Conservation (phyloP, 176 grass and related monocot genomes). For the Thalia dealbata region DNA sequence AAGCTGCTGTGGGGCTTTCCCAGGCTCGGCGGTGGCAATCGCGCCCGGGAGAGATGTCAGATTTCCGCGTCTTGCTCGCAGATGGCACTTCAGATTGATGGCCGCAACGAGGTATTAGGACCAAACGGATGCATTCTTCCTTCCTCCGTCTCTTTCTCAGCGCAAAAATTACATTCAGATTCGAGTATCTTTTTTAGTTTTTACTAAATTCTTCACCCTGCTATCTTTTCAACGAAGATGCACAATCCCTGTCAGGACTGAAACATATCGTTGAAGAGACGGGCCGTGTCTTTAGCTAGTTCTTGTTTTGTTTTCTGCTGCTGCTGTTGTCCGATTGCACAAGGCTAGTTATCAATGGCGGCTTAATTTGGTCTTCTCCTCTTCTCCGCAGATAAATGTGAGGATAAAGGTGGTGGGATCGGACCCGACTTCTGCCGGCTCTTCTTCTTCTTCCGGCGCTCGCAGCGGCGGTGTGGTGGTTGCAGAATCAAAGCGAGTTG, state of each 20-base stretch:
- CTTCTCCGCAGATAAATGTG: slow-evolving; percentile 12
- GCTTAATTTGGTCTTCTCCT: background rate
- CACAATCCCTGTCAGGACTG: background rate
- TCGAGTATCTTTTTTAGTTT: no score
- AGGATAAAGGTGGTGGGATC: slow-evolving; percentile 27
- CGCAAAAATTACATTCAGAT: background rate
- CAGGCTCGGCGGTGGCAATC: slow-evolving; percentile 10
- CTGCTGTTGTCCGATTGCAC: background rate
- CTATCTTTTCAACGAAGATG: background rate
- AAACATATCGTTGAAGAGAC: background rate
- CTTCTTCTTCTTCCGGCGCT: background rate
- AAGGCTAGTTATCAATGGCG: background rate
- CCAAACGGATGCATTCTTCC: background rate
- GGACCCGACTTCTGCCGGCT: background rate
- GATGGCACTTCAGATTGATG: slow-evolving; percentile 25
- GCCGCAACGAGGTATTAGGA: slow-evolving; percentile 10
- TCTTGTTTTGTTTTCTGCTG: background rate
- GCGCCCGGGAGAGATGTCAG: slow-evolving; percentile 1
- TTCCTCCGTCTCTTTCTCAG: background rate
- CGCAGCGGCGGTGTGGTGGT: slow-evolving; percentile 7
- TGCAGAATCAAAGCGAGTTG: slow-evolving; percentile 19
- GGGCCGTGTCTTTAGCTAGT: background rate
- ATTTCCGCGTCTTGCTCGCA: slow-evolving; percentile 22
- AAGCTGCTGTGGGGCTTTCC: slow-evolving; percentile 15
- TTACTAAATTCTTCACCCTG: background rate